Base-by-base conservation (phyloP, 768 basidiomycete genomes). In the Boletus reticuloceps region DNA sequence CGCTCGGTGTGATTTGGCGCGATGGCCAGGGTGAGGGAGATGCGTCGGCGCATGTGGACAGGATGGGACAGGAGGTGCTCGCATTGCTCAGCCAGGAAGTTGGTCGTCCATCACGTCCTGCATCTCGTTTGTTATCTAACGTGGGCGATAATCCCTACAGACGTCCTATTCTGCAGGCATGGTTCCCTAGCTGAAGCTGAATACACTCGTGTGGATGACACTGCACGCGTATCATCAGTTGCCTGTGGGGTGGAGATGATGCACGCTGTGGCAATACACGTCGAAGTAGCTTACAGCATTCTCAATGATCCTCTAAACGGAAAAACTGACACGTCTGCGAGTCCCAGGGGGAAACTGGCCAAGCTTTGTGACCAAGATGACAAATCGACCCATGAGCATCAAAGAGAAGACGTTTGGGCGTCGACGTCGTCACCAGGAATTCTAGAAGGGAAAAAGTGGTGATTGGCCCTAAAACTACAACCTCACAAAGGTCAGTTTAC, bases 131-230 rank as follows among this genome's bases (percentile, higher is more conserved):
- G 25, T 53, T 14, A n/a, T 17, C 12, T 12, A 34, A 25, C 25
- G 6, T 25, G 4, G 45, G 40, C 6, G 22, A 34, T 42, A 13
- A 11, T 27, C 22, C n/a, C 46, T 19, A 29, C 52, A 77, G 78
- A 58, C 61, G 13, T 37, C 57, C 8, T 71, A 65, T 5, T 50
- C 62, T 4, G 77, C 78, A 53, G 42, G 40, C 2, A 65, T 78
- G 2, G 55, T 13, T 51, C 64, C 61, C 8, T 83, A 88, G 63
- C 83, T 86, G 61, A 77, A 73, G 29, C 77, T 82, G 2, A 70
- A 77, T 1, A 74, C 79, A 0, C 82, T 88, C 62, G 75, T 94
- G 25, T 89, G 86, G 84, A 72, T 83, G 43, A 83, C 86, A 1
- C 72, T 94, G 19, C 85, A 89, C 62, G 79, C 82, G 0, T 90